Base-by-base conservation (phyloP, 805 yeast species). In the Zygoascus tannicola region DNA sequence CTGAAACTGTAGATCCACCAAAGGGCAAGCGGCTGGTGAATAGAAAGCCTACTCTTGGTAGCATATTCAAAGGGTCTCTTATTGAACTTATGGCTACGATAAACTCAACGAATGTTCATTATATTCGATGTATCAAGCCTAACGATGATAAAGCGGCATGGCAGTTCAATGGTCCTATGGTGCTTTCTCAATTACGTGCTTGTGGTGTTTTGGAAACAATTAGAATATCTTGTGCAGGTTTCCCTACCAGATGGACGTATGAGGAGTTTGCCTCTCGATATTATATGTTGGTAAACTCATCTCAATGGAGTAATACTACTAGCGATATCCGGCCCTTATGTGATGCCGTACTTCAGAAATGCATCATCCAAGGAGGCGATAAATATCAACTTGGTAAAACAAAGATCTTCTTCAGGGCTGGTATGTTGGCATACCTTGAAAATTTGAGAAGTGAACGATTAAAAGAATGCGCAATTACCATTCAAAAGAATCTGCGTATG, bases 141-240 rank as follows among this genome's bases (percentile, higher is more conserved):
- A 90, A 90, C 62, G 96, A 87, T 57, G 80, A 79, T 51, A 90
- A 92, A 64, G 81, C 78, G 49, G 95, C 97, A 1, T 90, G 98
- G 97, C 82, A 80, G 61, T 90, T 90, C 64, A 95, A 87, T 58
- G 86, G 94, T 14, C 74, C 87, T 35, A 88, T 90, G 97, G 97
- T 90, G 12, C 71, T 92, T 48, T 81, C 94, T 4, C 98, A 90
- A 65, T 73, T 90, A 50, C 77, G 98, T 61, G 98, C 98, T 4
- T 90, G 98, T 71, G 98, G 98, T 81, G 97, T 90, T 38, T 71
- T 90, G 54, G 98, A 92, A 62, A 92, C 98, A 1, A 90, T 90
- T 59, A 73, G 95, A 57, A 90, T 90, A 39, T 88, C 97, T 1
- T 88, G 97, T 67, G 97, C 95, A 41, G 98, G 98, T 34, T 90